Evolutionary conservation across 2,329 filamentous ascomycete species (phyloP).

Genomic region (Decorospora gaudefroyi): DNA sequence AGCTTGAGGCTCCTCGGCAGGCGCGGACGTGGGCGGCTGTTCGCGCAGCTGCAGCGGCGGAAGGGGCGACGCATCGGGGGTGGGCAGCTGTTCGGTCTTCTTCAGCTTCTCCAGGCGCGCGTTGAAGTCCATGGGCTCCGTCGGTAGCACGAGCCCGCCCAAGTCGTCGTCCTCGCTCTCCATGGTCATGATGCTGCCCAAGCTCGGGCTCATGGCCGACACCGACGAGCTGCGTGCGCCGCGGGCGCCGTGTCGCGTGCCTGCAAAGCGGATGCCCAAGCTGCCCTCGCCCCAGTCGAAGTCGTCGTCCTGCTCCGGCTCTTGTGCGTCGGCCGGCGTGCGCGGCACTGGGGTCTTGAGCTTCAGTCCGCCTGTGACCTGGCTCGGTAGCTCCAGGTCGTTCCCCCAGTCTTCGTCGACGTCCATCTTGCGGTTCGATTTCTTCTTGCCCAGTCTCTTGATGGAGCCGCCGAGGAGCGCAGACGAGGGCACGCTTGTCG

Average conservation of each 20-base stretch:
- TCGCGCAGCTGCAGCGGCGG: constrained; percentile 27
- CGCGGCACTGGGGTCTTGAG: constrained; percentile 52
- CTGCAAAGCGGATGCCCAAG: constrained; percentile 85
- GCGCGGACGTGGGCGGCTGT: constrained; percentile 40
- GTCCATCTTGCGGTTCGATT: constrained; percentile 50
- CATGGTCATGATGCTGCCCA: constrained; percentile 85
- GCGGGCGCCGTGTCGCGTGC: constrained; percentile 77
- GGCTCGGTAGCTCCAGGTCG: constrained; percentile 53
- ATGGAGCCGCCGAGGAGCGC: constrained; percentile 92
- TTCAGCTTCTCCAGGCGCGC: constrained; percentile 76
- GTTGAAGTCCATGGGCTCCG: constrained; percentile 80
- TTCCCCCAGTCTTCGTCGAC: constrained; percentile 58
- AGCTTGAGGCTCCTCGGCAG: constrained; percentile 23
- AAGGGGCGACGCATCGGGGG: constrained; percentile 23
- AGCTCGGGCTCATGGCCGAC: constrained; percentile 88
- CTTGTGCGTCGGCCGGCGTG: constrained; percentile 49
- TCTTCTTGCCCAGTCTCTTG: constrained; percentile 73
- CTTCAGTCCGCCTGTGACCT: constrained; percentile 47
- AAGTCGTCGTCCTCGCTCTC: constrained; percentile 95
- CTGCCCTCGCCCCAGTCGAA: constrained; percentile 94
- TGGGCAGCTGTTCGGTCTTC: constrained; percentile 49
- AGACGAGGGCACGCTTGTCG: constrained; percentile 81
- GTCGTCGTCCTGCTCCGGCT: constrained; percentile 82
- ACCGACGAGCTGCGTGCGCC: constrained; percentile 84
- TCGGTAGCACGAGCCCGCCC: constrained; percentile 83